Evolutionary conservation across 331 rosid genomes (phyloP).

Genomic region (Pyracantha coccinea): DNA sequence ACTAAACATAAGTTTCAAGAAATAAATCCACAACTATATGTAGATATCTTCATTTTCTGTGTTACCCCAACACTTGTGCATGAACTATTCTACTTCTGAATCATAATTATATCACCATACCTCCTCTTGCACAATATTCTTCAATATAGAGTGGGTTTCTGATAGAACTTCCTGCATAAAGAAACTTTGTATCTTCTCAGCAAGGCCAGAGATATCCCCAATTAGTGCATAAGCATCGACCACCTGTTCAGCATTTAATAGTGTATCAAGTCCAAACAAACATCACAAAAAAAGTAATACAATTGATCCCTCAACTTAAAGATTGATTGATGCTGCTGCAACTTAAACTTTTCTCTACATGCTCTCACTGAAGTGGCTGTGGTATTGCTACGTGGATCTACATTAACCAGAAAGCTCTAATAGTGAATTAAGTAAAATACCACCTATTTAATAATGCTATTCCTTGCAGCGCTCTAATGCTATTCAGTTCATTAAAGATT

Average conservation of each 20-base stretch:
- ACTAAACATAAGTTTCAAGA: background rate
- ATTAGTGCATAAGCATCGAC: conserved; percentile 95
- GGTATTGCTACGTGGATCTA: background rate
- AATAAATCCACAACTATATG: background rate
- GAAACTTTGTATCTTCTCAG: conserved; percentile 98
- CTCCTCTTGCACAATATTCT: conserved; percentile 82
- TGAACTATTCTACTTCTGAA: background rate
- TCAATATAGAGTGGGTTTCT: conserved; percentile 77
- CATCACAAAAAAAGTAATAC: background rate
- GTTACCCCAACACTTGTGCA: background rate
- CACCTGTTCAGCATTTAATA: conserved; percentile 48
- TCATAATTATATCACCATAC: conserved; percentile 28
- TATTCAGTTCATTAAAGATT: background rate
- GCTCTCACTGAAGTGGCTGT: background rate
- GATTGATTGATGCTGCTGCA: background rate
- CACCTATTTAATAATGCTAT: background rate
- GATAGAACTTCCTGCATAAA: conserved; percentile 99
- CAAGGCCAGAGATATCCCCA: conserved; percentile 92
- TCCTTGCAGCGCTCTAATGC: background rate
- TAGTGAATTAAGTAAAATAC: background rate
- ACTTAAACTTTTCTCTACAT: background rate
- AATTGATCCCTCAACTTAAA: conserved; percentile 1
- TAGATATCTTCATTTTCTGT: background rate
- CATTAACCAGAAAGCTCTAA: background rate
- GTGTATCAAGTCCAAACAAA: conserved; percentile 19